Conservation (phyloP, 2,329 filamentous ascomycete species). For the Fusarium newnesense region DNA sequence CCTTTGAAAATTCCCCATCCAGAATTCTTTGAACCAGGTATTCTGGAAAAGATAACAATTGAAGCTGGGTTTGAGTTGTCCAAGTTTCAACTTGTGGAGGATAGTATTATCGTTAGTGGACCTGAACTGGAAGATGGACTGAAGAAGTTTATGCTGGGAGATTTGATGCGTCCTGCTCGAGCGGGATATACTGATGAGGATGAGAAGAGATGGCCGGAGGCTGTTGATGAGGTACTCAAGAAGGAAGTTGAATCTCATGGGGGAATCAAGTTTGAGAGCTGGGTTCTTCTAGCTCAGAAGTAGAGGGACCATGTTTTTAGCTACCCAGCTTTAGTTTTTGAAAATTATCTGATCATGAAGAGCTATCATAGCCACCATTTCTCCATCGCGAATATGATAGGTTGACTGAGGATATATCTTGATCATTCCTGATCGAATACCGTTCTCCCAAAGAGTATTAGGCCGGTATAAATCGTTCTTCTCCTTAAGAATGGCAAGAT, state of each 20-base stretch:
- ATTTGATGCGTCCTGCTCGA: conserved; percentile 33
- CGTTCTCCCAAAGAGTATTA: background rate
- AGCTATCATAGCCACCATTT: conserved; percentile 4
- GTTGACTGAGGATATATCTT: background rate
- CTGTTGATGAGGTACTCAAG: conserved; percentile 33
- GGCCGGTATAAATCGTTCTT: background rate
- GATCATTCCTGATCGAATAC: background rate
- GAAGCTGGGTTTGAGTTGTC: conserved; percentile 41
- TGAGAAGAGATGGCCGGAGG: conserved; percentile 33
- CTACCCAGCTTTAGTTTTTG: background rate
- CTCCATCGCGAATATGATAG: background rate
- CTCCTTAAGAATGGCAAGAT: background rate
- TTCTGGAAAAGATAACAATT: conserved; percentile 27
- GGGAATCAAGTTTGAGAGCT: conserved; percentile 38
- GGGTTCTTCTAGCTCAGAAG: conserved; percentile 41
- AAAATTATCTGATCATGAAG: background rate
- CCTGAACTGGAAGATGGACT: conserved; percentile 30
- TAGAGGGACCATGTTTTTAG: background rate
- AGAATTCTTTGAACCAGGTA: conserved; percentile 40
- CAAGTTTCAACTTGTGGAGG: conserved; percentile 14
- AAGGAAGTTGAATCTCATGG: conserved; percentile 33
- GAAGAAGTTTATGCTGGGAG: conserved; percentile 37
- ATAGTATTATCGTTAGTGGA: conserved; percentile 22
- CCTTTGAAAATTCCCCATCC: conserved; percentile 40
- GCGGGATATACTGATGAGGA: conserved; percentile 40